A percentile compares a stretch with the other conserved stretches of the same genome.
Conservation (phyloP, 2,329 filamentous ascomycete genomes). For the Madurella fahalii region DNA sequence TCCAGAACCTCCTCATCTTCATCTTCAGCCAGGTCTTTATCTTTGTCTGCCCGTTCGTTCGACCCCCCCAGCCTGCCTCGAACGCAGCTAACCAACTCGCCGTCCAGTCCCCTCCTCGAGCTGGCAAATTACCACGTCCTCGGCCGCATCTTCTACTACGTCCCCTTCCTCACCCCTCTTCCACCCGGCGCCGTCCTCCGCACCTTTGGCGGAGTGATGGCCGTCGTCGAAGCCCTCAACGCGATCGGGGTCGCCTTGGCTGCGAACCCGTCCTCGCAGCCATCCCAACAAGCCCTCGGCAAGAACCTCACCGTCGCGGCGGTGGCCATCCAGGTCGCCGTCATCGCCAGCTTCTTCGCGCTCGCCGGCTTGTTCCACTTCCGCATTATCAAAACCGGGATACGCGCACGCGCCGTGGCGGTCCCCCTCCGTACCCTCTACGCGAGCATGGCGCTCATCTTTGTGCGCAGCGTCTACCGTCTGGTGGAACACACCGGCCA, state of each 20-base stretch:
- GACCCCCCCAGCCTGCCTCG: not conserved
- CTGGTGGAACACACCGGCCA: slow-evolving; percentile 43
- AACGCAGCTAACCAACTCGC: not conserved
- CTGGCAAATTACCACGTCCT: slow-evolving; percentile 63
- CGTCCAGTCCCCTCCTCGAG: slow-evolving; percentile 53
- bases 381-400: slow-evolving; percentile 27
- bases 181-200: slow-evolving; percentile 42
- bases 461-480: slow-evolving; percentile 47
- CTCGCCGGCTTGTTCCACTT: slow-evolving; percentile 45
- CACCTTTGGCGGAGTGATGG: slow-evolving; percentile 45
- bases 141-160: slow-evolving; percentile 57
- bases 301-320: slow-evolving; percentile 39
- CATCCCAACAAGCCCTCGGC: slow-evolving; percentile 32
- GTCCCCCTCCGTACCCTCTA: slow-evolving; percentile 39
- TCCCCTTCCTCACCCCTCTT: slow-evolving; percentile 56
- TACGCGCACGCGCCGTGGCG: slow-evolving; percentile 13
- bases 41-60: slow-evolving; percentile 39
- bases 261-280: slow-evolving; percentile 34
- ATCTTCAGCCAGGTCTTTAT: slow-evolving; percentile 42
- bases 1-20: slow-evolving; percentile 35
- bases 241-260: slow-evolving; percentile 39
- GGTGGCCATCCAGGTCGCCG: slow-evolving; percentile 43
- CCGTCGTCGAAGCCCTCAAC: slow-evolving; percentile 45
- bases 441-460: slow-evolving; percentile 40
- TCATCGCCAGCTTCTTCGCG: slow-evolving; percentile 42